Conservation (phyloP, 192 early-diverging fungal genomes). For the Entomortierella lignicola region DNA sequence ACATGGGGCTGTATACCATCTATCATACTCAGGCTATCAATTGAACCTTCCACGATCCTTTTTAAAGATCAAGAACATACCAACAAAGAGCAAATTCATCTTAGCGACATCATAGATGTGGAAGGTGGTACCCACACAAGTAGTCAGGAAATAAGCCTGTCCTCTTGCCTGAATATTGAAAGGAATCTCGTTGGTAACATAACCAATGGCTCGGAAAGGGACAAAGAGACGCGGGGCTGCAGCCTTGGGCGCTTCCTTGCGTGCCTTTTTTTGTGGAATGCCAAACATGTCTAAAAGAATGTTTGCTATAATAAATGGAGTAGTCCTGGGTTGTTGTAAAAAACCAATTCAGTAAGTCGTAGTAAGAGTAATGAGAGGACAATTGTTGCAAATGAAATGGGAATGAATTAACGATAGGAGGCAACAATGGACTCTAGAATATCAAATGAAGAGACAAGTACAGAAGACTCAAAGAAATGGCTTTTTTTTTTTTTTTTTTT, state of each 20-base stretch:
- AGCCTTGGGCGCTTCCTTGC: slow-evolving; percentile 46
- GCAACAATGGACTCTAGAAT: not conserved
- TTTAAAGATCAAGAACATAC: slow-evolving; percentile 17
- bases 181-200: slow-evolving; percentile 85
- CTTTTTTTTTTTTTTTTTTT: slow-evolving; percentile 2
- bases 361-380: not conserved
- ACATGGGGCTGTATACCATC: too few relatives aligned
- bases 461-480: not conserved
- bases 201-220: slow-evolving; percentile 93
- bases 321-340: not conserved
- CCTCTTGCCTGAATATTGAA: slow-evolving; percentile 84
- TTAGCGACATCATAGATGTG: slow-evolving; percentile 91
- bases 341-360: not conserved
- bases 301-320: not conserved
- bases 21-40: too few relatives aligned
- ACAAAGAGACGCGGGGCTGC: slow-evolving; percentile 71
- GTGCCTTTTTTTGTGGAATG: slow-evolving; percentile 49
- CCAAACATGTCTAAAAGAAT: slow-evolving; percentile 35
- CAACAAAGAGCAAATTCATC: slow-evolving; percentile 83
- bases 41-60: not conserved
- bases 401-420: too few relatives aligned
- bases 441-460: not conserved
- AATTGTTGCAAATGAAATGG: not conserved
- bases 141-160: slow-evolving; percentile 83
- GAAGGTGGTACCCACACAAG: slow-evolving; percentile 87